Evolutionary conservation across 176 grass and related monocot species (phyloP).

Genomic region (Musa beccarii): DNA sequence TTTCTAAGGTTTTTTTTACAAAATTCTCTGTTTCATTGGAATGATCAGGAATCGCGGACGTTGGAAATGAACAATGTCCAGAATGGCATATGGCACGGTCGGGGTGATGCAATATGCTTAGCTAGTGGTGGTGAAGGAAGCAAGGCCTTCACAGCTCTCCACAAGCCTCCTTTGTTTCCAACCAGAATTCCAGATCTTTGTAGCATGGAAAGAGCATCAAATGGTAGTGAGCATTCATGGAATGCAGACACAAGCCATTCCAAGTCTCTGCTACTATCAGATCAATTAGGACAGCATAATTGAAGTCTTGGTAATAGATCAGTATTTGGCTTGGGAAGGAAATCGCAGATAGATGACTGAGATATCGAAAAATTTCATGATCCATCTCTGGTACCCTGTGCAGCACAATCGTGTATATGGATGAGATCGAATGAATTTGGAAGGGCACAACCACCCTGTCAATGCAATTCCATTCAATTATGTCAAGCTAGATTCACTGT

Average conservation of each 20-base stretch:
- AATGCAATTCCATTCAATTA: no score
- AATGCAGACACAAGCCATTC: conserved; percentile 1
- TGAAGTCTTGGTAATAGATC: neutral
- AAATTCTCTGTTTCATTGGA: conserved; percentile 2
- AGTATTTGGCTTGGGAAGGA: neutral
- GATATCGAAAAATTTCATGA: neutral
- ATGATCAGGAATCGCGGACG: conserved; percentile 74
- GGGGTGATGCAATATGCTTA: conserved; percentile 87
- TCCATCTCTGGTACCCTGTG: neutral
- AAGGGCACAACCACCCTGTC: neutral
- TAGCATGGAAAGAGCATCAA: conserved; percentile 65
- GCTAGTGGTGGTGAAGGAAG: conserved; percentile 48
- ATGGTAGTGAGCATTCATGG: conserved; percentile 28
- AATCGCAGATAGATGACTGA: neutral
- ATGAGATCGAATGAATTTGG: neutral
- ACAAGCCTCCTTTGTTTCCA: conserved; percentile 45
- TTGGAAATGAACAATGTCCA: conserved; percentile 99
- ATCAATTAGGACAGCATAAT: conserved; percentile 23
- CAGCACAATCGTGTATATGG: neutral
- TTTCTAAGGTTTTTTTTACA: neutral
- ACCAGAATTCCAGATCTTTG: conserved; percentile 65
- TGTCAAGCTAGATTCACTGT: no score
- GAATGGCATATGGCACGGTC: conserved; percentile 82
- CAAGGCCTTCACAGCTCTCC: conserved; percentile 37
- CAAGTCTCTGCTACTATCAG: conserved; percentile 34